Conservation (phyloP, 768 basidiomycete genomes). For the Phallus indusiatus region DNA sequence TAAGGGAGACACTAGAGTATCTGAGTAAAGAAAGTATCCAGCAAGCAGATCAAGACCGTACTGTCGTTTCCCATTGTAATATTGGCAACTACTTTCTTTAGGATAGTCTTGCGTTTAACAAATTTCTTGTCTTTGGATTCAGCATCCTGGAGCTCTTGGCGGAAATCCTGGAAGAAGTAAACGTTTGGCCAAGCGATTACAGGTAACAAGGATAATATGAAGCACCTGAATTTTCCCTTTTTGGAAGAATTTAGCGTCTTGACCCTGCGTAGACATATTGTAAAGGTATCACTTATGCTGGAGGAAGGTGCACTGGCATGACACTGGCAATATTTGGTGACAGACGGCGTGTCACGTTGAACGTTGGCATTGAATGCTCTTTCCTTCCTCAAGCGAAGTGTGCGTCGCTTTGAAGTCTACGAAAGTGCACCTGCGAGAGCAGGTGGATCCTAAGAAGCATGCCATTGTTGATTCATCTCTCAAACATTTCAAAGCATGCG, state of each 20-base stretch:
- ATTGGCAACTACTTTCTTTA: constrained; percentile 98
- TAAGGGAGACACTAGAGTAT: constrained; percentile 70
- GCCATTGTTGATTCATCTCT: constrained; percentile 21
- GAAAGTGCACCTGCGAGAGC: not conserved
- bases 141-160: constrained; percentile 82
- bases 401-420: not conserved
- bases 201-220: constrained; percentile 10
- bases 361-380: too few relatives aligned
- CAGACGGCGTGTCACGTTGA: not conserved
- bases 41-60: constrained; percentile 35
- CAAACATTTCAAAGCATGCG: constrained; percentile 17
- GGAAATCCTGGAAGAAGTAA: constrained; percentile 55
- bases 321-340: not conserved
- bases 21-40: constrained; percentile 10
- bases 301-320: not conserved
- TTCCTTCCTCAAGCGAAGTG: not conserved
- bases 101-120: constrained; percentile 80
- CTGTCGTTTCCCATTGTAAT: constrained; percentile 99
- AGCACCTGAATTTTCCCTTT: constrained; percentile 86
- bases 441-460: constrained; percentile 17
- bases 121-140: constrained; percentile 97
- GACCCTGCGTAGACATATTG: constrained; percentile 30
- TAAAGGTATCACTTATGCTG: not conserved
- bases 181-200: constrained; percentile 10
- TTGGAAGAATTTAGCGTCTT: constrained; percentile 89